These are phyloP conservation scores for Verticillium isaacii DNA, from an alignment of 2,329 filamentous ascomycete species.

Conservation along the genomic window DNA sequence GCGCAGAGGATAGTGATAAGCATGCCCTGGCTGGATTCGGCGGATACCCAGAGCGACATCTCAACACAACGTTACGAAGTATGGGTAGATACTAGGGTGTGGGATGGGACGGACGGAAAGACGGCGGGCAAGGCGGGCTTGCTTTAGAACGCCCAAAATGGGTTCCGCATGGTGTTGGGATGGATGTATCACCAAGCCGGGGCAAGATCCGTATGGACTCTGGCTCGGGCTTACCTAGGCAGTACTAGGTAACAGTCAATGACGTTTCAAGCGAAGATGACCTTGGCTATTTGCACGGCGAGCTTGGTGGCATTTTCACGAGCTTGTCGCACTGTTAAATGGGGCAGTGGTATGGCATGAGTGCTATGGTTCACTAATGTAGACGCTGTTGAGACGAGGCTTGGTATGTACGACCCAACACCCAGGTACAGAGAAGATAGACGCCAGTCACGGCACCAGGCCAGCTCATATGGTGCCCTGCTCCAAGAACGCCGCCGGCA, in stretches of 20 bases:
- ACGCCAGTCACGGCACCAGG: neutral
- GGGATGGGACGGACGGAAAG: neutral
- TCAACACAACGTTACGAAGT: neutral
- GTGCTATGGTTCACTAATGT: too few species aligned
- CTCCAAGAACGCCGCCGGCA: constrained; percentile 21
- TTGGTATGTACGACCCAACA: too few species aligned
- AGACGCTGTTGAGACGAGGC: too few species aligned
- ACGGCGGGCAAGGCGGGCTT: neutral
- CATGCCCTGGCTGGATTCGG: neutral
- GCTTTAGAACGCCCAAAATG: neutral
- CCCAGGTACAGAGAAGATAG: neutral
- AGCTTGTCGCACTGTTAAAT: too few species aligned
- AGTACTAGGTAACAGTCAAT: neutral
- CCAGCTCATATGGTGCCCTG: constrained; percentile 10
- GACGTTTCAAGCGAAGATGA: neutral
- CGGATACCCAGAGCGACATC: neutral
- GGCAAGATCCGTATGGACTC: neutral
- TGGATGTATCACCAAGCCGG: neutral
- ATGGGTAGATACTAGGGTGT: neutral
- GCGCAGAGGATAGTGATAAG: neutral
- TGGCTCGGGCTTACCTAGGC: neutral
- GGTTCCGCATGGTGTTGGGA: neutral
- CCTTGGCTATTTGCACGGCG: too few species aligned
- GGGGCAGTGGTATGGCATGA: too few species aligned
- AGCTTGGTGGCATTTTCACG: too few species aligned